Base-by-base conservation (phyloP, 306 rosid species). In the Corylus americana region DNA sequence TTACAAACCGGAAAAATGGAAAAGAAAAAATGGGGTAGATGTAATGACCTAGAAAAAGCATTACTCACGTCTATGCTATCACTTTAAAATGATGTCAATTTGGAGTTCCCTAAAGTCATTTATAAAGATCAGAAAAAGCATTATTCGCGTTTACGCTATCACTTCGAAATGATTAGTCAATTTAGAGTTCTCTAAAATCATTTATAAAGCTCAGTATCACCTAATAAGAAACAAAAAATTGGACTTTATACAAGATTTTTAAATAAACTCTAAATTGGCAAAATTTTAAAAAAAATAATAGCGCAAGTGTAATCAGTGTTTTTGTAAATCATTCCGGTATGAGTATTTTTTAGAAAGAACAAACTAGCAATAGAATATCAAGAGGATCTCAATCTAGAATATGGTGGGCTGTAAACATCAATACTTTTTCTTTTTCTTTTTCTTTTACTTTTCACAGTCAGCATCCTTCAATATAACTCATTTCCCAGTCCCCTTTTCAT, bases 331-430 rank as follows among this genome's bases (percentile, higher is more conserved):
- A 0, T 22, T 22, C 25, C 25, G 25, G 25, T 22, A 22, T 22
- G 25, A 22, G 25, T 22, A 22, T 22, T 22, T 22, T 22, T 22
- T 22, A 22, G 25, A 22, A 22, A 22, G 25, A 22, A 22, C 25
- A 22, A 22, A 22, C 25, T 22, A 22, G 25, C 25, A 22, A 22
- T 22, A 22, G 49, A 70, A 51, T 71, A 35, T 73, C 80, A 62
- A 39, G 71, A 72, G 72, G 89, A 87, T 87, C 87, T 89, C 73
- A 80, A 78, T 83, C 81, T 84, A 92, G 66, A 59, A 59, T 59
- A 59, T 10, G 66, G 97, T 91, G 78, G 82, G 81, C 62, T 73
- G 92, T 89, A 85, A 81, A 77, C 77, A 82, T 93, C 94, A 80
- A 74, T 67, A 77, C 82, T 74, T 88, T 31, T 68, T 75, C 82